phyloP scores from a whole-genome alignment of 2,329 filamentous ascomycete genomes.

The Massarina eburnea region DNA sequence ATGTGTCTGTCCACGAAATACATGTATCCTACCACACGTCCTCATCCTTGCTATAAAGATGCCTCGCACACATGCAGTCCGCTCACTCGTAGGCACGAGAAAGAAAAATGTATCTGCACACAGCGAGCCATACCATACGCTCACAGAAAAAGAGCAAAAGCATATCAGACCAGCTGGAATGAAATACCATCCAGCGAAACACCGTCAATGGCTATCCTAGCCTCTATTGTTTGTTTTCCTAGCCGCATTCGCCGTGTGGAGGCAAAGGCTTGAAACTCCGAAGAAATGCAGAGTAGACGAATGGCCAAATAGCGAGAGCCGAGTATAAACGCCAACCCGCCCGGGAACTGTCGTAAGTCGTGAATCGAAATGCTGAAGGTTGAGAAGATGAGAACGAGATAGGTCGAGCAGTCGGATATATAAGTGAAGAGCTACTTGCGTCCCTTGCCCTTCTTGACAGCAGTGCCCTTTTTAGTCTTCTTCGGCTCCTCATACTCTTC shows the following conservation, averaged over 20 bases:
- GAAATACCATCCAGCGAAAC: background rate
- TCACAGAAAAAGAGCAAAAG: background rate
- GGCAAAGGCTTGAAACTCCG: background rate
- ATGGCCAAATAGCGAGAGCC: background rate
- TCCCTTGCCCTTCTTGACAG: slow-evolving; percentile 33
- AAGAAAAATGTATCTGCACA: background rate
- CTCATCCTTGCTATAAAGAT: no score
- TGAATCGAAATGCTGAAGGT: slow-evolving; percentile 1
- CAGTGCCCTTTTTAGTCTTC: slow-evolving; percentile 46
- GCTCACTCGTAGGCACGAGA: no score
- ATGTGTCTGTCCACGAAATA: no score
- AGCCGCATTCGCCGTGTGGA: background rate
- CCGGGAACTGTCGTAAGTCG: slow-evolving; percentile 25
- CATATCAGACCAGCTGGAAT: background rate
- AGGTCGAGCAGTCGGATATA: slow-evolving; percentile 6
- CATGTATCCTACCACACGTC: background rate
- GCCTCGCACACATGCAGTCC: no score
- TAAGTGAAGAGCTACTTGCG: no score
- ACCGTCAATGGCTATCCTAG: background rate
- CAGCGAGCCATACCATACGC: background rate
- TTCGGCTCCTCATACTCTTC: slow-evolving; percentile 55
- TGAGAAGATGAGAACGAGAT: background rate
- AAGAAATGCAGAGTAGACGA: slow-evolving; percentile 3
- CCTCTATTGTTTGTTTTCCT: background rate
- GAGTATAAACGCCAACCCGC: slow-evolving; percentile 22